These are phyloP conservation scores for Candida mattraensis DNA, from an alignment of 805 yeast genomes.

Conservation along the genomic window DNA sequence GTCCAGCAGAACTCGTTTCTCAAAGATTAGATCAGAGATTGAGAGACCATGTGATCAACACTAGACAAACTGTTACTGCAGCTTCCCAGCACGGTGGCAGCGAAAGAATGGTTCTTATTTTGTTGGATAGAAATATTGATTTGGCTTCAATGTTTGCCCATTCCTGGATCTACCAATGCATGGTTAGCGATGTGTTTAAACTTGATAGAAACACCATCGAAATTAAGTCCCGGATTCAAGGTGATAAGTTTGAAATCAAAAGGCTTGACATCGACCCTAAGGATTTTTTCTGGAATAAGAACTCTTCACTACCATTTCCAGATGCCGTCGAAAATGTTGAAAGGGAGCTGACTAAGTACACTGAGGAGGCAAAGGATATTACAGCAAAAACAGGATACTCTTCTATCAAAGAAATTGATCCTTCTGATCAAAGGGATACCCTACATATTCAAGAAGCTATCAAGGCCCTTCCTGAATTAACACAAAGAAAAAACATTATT, in stretches of 20 bases:
- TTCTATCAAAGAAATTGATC: constrained; percentile 74
- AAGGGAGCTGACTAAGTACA: constrained; percentile 73
- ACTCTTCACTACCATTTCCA: constrained; percentile 90
- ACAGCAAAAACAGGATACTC: constrained; percentile 74
- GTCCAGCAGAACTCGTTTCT: constrained; percentile 94
- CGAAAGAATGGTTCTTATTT: constrained; percentile 73
- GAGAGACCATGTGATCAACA: constrained; percentile 81
- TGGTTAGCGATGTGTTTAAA: constrained; percentile 89
- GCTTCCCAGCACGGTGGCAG: constrained; percentile 9
- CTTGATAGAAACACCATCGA: constrained; percentile 81
- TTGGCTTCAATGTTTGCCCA: constrained; percentile 92
- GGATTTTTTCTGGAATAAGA: constrained; percentile 88
- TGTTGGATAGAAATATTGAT: constrained; percentile 88
- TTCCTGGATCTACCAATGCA: constrained; percentile 96
- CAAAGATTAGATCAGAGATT: constrained; percentile 79
- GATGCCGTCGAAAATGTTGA: constrained; percentile 99
- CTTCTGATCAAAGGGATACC: constrained; percentile 54
- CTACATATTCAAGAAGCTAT: constrained; percentile 80
- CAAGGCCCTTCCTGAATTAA: constrained; percentile 87
- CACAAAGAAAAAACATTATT: constrained; percentile 81
- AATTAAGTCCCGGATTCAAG: constrained; percentile 39
- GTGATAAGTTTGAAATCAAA: constrained; percentile 42
- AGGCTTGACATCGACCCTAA: constrained; percentile 87
- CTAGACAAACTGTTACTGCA: constrained; percentile 36
- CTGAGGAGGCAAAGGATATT: constrained; percentile 82